Evolutionary conservation across 345 rosid species (phyloP).

Genomic region (Kernera saxatilis): DNA sequence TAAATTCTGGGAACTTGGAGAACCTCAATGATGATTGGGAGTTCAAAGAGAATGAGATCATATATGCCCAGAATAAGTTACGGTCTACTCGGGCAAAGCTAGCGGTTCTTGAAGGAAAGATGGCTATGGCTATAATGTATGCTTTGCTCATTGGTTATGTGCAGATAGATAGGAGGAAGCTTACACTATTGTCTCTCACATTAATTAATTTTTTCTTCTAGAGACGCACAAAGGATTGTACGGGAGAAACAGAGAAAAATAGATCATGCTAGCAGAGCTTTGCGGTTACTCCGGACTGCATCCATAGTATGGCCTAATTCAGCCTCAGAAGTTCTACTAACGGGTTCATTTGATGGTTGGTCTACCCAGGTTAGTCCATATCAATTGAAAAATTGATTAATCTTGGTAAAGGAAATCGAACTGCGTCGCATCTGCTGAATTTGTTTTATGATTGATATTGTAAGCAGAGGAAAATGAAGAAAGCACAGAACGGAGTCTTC

Average conservation of each 20-base stretch:
- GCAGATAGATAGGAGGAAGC: not conserved
- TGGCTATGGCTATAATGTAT: slow-evolving; percentile 74
- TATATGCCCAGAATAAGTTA: slow-evolving; percentile 56
- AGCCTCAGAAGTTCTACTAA: slow-evolving; percentile 74
- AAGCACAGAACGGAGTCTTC: slow-evolving; percentile 60
- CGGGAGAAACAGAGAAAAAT: slow-evolving; percentile 71
- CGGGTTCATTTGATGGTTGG: slow-evolving; percentile 98
- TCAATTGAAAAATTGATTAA: not conserved
- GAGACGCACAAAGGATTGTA: slow-evolving; percentile 65
- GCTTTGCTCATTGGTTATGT: slow-evolving; percentile 10
- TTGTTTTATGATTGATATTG: slow-evolving; percentile 15
- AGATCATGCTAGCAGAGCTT: slow-evolving; percentile 59
- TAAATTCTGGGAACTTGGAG: slow-evolving; percentile 33
- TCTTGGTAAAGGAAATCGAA: not conserved
- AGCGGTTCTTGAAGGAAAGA: slow-evolving; percentile 85
- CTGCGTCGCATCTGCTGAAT: not conserved
- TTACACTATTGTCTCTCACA: not conserved
- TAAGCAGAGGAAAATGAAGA: slow-evolving; percentile 85
- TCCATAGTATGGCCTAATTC: slow-evolving; percentile 82
- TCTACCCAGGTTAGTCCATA: slow-evolving; percentile 58
- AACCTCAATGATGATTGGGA: slow-evolving; percentile 80
- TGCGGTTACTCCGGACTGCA: slow-evolving; percentile 54
- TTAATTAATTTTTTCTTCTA: slow-evolving; percentile 25
- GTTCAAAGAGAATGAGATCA: slow-evolving; percentile 76
- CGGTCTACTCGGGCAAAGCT: slow-evolving; percentile 79